These are phyloP conservation scores for Lupinus albus DNA, from an alignment of 306 rosid genomes.

Conservation along the genomic window DNA sequence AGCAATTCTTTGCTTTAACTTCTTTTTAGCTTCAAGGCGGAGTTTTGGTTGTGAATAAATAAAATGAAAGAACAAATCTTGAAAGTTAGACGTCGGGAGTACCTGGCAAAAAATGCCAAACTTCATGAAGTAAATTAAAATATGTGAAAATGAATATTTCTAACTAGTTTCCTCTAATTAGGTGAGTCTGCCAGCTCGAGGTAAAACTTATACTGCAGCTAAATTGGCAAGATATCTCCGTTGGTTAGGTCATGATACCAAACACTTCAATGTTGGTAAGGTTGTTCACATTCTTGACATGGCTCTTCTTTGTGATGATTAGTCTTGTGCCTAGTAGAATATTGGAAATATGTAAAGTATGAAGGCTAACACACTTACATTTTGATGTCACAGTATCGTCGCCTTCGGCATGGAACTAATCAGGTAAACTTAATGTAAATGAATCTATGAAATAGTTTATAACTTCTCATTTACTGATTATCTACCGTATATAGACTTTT, in stretches of 20 bases:
- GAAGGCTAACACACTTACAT: slow-evolving; percentile 38
- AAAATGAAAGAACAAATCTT: slow-evolving; percentile 23
- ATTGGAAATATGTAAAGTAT: slow-evolving; percentile 26
- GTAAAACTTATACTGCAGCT: slow-evolving; percentile 95
- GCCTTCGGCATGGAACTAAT: slow-evolving; percentile 90
- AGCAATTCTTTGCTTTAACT: slow-evolving; percentile 1
- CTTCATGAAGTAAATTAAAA: slow-evolving; percentile 23
- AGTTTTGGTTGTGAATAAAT: slow-evolving; percentile 30
- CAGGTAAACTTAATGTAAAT: slow-evolving; percentile 61
- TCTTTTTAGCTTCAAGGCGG: slow-evolving; percentile 24
- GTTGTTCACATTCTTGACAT: slow-evolving; percentile 59
- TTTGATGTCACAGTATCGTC: slow-evolving; percentile 80
- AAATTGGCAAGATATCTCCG: slow-evolving; percentile 98
- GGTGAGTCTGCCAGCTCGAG: slow-evolving; percentile 99
- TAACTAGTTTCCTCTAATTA: slow-evolving; percentile 44
- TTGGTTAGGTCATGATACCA: slow-evolving; percentile 98
- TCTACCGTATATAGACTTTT: slow-evolving; percentile 19
- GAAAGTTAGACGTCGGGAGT: slow-evolving; percentile 27
- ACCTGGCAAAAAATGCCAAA: slow-evolving; percentile 20
- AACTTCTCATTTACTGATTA: slow-evolving; percentile 6
- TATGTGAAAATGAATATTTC: slow-evolving; percentile 37
- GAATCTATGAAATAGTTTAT: slow-evolving; percentile 35
- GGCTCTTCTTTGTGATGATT: slow-evolving; percentile 31
- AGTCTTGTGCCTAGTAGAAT: slow-evolving; percentile 25
- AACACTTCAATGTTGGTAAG: slow-evolving; percentile 99